phyloP scores from a whole-genome alignment of 1,284 basidiomycete species.

The Mycena citricolor region DNA sequence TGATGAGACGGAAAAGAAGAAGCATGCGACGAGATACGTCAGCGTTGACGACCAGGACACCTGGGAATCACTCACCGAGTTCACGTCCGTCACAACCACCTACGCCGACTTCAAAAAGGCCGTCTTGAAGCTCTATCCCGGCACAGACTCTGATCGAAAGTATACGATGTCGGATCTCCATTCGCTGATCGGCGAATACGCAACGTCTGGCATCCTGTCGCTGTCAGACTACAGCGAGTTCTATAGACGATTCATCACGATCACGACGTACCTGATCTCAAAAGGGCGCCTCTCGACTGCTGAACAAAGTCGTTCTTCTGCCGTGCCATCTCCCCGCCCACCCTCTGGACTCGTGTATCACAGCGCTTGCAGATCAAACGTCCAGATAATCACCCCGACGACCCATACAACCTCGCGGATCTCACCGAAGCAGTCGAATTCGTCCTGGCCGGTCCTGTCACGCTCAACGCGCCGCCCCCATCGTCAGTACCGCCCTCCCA shows the following conservation, averaged over 20 bases:
- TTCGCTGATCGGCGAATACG: conserved; percentile 9
- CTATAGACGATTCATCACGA: conserved; percentile 17
- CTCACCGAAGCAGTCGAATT: conserved; percentile 18
- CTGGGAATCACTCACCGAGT: too few relatives aligned
- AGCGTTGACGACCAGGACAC: too few relatives aligned
- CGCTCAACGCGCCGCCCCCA: too few relatives aligned
- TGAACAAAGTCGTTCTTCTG: conserved; percentile 18
- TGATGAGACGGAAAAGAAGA: too few relatives aligned
- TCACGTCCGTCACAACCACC: too few relatives aligned
- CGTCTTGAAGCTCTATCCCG: conserved; percentile 5
- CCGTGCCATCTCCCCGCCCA: conserved; percentile 11
- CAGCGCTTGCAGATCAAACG: conserved; percentile 15
- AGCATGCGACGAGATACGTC: too few relatives aligned
- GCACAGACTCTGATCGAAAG: conserved; percentile 12
- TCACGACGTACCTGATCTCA: conserved; percentile 9
- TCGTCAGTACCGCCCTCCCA: background rate
- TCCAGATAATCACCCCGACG: conserved; percentile 18
- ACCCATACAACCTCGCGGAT: conserved; percentile 17
- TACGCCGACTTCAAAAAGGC: conserved; percentile 10
- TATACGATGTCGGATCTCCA: conserved; percentile 17
- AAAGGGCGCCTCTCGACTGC: conserved; percentile 14
- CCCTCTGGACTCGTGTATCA: conserved; percentile 6
- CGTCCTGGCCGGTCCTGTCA: conserved; percentile 2
- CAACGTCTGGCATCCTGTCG: conserved; percentile 7
- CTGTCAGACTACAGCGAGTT: conserved; percentile 16